These are phyloP conservation scores for Globisporangium takayamanum DNA, from an alignment of 352 stramenopile genomes.

Conservation along the genomic window DNA sequence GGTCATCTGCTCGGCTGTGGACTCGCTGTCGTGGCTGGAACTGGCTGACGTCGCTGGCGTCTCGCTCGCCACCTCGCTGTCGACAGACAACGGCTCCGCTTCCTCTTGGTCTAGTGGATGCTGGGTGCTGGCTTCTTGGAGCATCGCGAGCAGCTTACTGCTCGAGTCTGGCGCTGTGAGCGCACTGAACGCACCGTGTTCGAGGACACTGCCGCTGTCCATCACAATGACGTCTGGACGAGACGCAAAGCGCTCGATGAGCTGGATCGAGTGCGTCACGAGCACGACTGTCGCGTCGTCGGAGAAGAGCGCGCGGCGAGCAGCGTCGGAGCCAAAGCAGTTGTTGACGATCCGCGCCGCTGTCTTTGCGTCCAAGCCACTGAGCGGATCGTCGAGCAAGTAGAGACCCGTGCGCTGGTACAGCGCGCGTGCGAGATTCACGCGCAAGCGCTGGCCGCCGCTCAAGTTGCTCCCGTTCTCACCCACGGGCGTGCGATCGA, in stretches of 20 bases:
- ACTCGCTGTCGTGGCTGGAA: background rate
- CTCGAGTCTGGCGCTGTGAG: conserved; percentile 16
- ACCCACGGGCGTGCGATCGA: conserved; percentile 44
- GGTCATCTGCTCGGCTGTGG: background rate
- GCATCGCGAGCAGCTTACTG: conserved; percentile 24
- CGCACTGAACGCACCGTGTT: conserved; percentile 26
- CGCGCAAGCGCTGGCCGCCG: conserved; percentile 72
- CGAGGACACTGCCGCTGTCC: conserved; percentile 42
- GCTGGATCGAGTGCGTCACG: conserved; percentile 68
- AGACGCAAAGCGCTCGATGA: conserved; percentile 45
- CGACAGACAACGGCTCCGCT: background rate
- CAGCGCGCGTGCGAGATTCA: conserved; percentile 81
- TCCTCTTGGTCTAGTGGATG: background rate
- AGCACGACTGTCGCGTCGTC: conserved; percentile 54
- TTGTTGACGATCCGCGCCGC: conserved; percentile 39
- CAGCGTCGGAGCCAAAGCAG: conserved; percentile 32
- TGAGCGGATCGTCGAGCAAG: conserved; percentile 87
- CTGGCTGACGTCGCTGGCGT: background rate
- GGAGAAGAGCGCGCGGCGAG: conserved; percentile 30
- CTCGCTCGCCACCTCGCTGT: background rate
- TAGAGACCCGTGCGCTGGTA: conserved; percentile 68
- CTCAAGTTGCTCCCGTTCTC: conserved; percentile 84
- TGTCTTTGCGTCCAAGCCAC: conserved; percentile 65
- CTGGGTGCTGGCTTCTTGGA: conserved; percentile 7
- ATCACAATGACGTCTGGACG: conserved; percentile 47